phyloP scores from a whole-genome alignment of 805 yeast species.

The Monosporozyma unispora region DNA sequence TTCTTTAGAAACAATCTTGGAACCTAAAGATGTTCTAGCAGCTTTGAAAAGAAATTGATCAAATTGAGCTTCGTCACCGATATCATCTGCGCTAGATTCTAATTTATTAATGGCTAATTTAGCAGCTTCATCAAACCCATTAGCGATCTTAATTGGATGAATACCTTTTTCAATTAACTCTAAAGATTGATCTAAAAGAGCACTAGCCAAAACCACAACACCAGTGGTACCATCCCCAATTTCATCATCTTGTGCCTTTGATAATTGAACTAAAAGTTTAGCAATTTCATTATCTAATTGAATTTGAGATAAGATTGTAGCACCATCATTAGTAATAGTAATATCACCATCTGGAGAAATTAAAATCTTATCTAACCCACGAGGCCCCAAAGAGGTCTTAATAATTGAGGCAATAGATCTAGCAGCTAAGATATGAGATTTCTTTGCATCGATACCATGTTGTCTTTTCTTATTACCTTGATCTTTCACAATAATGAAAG shows the following conservation, averaged over 20 bases:
- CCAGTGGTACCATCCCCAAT: conserved; percentile 99
- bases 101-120: conserved; percentile 75
- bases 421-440: conserved; percentile 89
- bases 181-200: conserved; percentile 85
- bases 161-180: conserved; percentile 94
- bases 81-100: conserved; percentile 64
- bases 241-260: conserved; percentile 94
- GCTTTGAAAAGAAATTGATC: conserved; percentile 65
- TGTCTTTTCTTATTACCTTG: conserved; percentile 54
- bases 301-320: conserved; percentile 93
- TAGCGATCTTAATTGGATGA: conserved; percentile 93
- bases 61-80: conserved; percentile 29
- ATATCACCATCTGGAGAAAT: conserved; percentile 96
- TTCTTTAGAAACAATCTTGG: conserved; percentile 88
- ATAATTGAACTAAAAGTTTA: conserved; percentile 84
- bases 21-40: conserved; percentile 89
- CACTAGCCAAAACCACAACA: conserved; percentile 93
- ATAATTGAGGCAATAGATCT: conserved; percentile 88
- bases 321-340: conserved; percentile 97
- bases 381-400: conserved; percentile 90
- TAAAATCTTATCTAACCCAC: conserved; percentile 95
- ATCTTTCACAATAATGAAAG: conserved; percentile 93
- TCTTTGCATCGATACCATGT: conserved; percentile 71
- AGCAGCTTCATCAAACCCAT: conserved; percentile 96
- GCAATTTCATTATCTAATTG: conserved; percentile 94